These are phyloP conservation scores for Boletus pseudo-olivaceus DNA, from an alignment of 768 basidiomycete species.

Conservation along the genomic window DNA sequence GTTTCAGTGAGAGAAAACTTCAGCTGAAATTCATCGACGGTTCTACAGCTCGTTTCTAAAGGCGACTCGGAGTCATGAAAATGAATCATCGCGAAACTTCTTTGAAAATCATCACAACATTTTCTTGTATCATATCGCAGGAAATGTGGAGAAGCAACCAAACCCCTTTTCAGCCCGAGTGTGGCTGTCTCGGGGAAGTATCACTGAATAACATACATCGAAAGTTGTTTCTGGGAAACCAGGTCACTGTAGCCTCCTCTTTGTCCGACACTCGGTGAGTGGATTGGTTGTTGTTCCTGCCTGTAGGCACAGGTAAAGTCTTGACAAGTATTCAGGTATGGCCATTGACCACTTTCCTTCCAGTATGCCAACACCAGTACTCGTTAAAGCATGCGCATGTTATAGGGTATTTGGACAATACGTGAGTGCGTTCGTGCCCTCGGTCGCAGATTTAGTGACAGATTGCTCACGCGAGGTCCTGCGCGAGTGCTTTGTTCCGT, in stretches of 20 bases:
- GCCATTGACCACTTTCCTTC: background rate
- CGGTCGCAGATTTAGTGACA: no score
- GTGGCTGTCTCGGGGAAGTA: background rate
- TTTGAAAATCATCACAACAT: no score
- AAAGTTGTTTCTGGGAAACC: background rate
- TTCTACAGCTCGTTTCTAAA: background rate
- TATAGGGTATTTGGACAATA: background rate
- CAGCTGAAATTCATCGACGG: background rate
- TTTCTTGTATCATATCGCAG: no score
- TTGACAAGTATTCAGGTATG: background rate
- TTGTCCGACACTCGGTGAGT: no score
- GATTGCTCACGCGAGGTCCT: background rate
- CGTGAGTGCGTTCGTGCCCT: background rate
- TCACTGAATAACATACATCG: background rate
- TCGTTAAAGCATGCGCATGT: background rate
- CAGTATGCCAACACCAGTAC: background rate
- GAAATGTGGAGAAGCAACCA: background rate
- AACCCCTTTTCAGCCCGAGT: background rate
- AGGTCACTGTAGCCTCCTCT: no score
- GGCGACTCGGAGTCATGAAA: background rate
- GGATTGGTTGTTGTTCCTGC: background rate
- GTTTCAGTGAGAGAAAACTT: background rate
- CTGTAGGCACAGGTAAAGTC: background rate
- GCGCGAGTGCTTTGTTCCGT: no score
- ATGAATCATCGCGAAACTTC: background rate